These are phyloP conservation scores for Prinsepia uniflora DNA, from an alignment of 306 rosid species.

Conservation along the genomic window DNA sequence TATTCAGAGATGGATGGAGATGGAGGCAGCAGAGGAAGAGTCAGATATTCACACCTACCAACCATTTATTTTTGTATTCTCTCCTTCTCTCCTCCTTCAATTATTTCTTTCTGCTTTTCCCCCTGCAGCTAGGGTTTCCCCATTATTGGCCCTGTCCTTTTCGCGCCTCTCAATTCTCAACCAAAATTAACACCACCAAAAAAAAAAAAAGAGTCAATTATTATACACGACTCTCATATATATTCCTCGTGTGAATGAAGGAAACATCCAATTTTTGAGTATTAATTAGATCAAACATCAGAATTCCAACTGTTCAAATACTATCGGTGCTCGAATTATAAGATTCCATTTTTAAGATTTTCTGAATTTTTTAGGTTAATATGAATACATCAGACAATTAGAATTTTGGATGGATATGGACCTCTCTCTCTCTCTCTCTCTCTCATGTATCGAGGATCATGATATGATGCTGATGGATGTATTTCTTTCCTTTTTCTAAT, in stretches of 20 bases:
- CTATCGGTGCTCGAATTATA: too few species aligned
- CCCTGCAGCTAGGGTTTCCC: not conserved
- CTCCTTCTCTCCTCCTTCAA: not conserved
- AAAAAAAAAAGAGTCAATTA: not conserved
- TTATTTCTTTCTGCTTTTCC: not conserved
- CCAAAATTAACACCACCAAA: not conserved
- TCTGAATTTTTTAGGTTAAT: too few species aligned
- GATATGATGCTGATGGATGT: not conserved
- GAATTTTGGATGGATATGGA: not conserved
- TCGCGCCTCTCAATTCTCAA: not conserved
- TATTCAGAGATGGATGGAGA: not conserved
- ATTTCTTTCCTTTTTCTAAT: not conserved
- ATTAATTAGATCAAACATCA: not conserved
- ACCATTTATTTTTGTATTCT: slow-evolving; percentile 1
- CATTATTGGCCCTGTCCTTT: not conserved
- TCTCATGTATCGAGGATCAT: not conserved
- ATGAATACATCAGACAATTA: not conserved
- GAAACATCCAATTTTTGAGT: not conserved
- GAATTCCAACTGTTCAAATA: too few species aligned
- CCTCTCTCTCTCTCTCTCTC: not conserved
- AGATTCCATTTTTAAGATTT: too few species aligned
- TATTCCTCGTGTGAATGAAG: too few species aligned
- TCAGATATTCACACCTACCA: not conserved
- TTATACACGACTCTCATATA: too few species aligned
- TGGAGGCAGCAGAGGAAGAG: not conserved